These are phyloP conservation scores for Pichia nanzhaoensis DNA, from an alignment of 805 yeast species.

Conservation along the genomic window DNA sequence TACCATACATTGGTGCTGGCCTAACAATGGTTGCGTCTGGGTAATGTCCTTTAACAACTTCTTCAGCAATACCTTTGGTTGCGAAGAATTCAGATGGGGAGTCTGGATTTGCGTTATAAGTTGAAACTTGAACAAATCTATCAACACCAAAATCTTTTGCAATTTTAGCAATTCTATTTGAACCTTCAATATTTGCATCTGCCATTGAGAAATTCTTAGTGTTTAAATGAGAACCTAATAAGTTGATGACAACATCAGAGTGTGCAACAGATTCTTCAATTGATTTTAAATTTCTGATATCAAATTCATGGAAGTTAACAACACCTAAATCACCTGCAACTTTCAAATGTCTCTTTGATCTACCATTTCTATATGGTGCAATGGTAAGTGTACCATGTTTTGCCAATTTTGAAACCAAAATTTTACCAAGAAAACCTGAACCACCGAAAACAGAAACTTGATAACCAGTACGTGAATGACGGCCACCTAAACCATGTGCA, in stretches of 20 bases:
- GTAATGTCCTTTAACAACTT: conserved; percentile 54
- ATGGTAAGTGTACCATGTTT: conserved; percentile 74
- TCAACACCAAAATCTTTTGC: conserved; percentile 64
- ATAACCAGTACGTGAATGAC: conserved; percentile 80
- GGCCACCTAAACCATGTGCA: conserved; percentile 71
- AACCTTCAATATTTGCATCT: conserved; percentile 74
- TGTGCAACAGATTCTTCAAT: conserved; percentile 72
- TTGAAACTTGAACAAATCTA: conserved; percentile 70
- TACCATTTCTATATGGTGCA: conserved; percentile 76
- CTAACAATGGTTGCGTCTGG: conserved; percentile 82
- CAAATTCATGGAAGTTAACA: conserved; percentile 76
- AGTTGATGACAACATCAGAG: conserved; percentile 76
- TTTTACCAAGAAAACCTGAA: conserved; percentile 71
- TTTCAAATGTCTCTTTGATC: conserved; percentile 70
- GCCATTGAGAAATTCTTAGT: conserved; percentile 80
- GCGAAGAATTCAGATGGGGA: conserved; percentile 68
- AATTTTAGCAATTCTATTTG: conserved; percentile 71
- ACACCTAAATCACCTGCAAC: conserved; percentile 85
- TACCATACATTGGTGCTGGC: conserved; percentile 75
- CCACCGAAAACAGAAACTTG: conserved; percentile 87
- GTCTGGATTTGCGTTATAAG: conserved; percentile 65
- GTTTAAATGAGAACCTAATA: conserved; percentile 67
- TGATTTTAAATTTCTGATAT: conserved; percentile 67
- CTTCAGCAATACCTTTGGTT: conserved; percentile 75
- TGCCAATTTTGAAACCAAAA: conserved; percentile 65